These are phyloP conservation scores for Filosporella fistucella DNA, from an alignment of 495 filamentous ascomycete species.

Conservation along the genomic window DNA sequence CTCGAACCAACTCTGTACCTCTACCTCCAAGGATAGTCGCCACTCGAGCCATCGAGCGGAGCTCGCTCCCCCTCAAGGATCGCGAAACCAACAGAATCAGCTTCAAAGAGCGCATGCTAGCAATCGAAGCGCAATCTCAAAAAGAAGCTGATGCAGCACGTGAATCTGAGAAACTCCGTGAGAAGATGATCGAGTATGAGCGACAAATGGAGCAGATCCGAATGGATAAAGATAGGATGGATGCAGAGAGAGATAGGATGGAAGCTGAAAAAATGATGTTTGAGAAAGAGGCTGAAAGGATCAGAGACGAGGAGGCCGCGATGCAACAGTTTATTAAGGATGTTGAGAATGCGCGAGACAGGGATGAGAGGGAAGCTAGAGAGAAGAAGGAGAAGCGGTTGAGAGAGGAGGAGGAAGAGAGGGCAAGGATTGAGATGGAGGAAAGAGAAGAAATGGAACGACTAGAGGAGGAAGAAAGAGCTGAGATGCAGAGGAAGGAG, in stretches of 20 bases:
- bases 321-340: constrained; percentile 1
- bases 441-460: neutral
- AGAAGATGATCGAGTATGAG: constrained; percentile 2
- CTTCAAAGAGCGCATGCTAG: too few species aligned
- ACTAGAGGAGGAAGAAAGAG: neutral
- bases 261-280: neutral
- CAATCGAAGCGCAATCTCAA: neutral
- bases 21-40: too few species aligned
- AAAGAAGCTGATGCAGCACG: neutral
- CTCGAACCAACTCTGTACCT: too few species aligned
- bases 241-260: neutral
- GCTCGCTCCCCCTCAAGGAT: too few species aligned
- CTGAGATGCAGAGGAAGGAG: neutral
- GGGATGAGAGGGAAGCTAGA: constrained; percentile 1
- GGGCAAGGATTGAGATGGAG: constrained; percentile 1
- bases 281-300: neutral
- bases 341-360: neutral
- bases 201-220: neutral
- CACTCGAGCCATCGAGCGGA: too few species aligned
- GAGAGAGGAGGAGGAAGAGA: neutral
- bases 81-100: too few species aligned
- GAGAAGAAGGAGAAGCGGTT: neutral
- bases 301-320: constrained; percentile 4
- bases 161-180: neutral
- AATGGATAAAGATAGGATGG: constrained; percentile 1